Conservation (phyloP, 1,284 basidiomycete species). For the Ustilago loliicola region DNA sequence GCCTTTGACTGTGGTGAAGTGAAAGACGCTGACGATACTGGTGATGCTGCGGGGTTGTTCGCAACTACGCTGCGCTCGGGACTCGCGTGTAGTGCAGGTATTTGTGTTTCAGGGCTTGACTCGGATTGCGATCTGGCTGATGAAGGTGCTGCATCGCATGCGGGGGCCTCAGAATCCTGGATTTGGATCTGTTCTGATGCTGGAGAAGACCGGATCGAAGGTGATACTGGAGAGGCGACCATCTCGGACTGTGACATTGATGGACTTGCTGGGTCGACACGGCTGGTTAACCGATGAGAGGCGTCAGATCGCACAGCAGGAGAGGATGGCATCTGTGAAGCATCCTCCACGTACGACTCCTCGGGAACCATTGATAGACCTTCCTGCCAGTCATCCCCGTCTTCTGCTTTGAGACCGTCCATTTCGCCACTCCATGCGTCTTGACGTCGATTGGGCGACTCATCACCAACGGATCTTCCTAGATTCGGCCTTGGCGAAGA, state of each 20-base stretch:
- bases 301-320: neutral
- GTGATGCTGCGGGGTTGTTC: constrained; percentile 3
- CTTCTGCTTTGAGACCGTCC: neutral
- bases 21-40: neutral
- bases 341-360: constrained; percentile 33
- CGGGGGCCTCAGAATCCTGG: neutral
- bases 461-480: neutral
- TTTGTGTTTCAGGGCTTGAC: neutral
- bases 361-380: constrained; percentile 40
- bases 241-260: neutral
- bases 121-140: neutral
- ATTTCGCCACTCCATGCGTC: neutral
- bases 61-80: neutral
- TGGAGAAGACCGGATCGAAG: neutral
- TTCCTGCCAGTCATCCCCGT: constrained; percentile 21
- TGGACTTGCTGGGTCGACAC: neutral
- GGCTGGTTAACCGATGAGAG: neutral
- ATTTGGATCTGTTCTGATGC: neutral
- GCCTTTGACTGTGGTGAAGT: neutral
- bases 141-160: neutral
- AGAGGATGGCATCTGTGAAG: constrained; percentile 13
- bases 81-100: neutral
- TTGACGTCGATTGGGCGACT: constrained; percentile 7
- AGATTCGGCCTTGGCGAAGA: neutral
- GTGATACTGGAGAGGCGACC: too few species aligned